phyloP scores from a whole-genome alignment of 345 rosid genomes.

The Citrus medica region DNA sequence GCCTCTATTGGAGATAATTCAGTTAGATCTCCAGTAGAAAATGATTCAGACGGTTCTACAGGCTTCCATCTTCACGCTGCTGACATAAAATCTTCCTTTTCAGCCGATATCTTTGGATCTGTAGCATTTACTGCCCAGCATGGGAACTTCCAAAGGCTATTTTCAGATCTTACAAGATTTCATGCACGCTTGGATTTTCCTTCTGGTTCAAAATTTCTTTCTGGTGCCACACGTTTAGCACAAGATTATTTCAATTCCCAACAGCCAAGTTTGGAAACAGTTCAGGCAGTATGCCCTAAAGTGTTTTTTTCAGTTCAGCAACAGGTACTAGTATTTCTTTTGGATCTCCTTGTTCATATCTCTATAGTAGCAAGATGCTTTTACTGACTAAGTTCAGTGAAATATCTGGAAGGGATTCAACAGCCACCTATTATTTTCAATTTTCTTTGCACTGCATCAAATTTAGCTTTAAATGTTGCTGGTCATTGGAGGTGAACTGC shows the following conservation, averaged over 20 bases:
- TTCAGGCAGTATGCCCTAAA: constrained; percentile 63
- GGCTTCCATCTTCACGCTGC: constrained; percentile 50
- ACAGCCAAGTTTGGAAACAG: constrained; percentile 49
- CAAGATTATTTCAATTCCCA: constrained; percentile 61
- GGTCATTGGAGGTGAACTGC: background rate
- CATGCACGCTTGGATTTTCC: constrained; percentile 73
- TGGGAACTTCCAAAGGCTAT: constrained; percentile 74
- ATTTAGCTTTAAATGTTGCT: background rate
- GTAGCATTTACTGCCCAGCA: constrained; percentile 75
- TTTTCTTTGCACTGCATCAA: background rate
- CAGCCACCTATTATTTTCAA: background rate
- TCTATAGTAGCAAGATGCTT: background rate
- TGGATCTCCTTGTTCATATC: background rate
- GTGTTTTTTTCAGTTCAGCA: constrained; percentile 77
- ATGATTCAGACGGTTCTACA: constrained; percentile 27
- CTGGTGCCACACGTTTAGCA: constrained; percentile 53
- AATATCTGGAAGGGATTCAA: background rate
- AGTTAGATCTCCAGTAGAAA: constrained; percentile 29
- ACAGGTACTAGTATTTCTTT: constrained; percentile 51
- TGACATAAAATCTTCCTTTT: constrained; percentile 49
- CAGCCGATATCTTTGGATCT: constrained; percentile 75
- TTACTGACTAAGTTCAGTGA: background rate
- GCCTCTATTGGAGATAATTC: constrained; percentile 65
- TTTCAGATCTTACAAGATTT: constrained; percentile 76
- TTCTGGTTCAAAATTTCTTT: constrained; percentile 66